Conservation (phyloP, 2,329 filamentous ascomycete species). For the Fusarium setosum region DNA sequence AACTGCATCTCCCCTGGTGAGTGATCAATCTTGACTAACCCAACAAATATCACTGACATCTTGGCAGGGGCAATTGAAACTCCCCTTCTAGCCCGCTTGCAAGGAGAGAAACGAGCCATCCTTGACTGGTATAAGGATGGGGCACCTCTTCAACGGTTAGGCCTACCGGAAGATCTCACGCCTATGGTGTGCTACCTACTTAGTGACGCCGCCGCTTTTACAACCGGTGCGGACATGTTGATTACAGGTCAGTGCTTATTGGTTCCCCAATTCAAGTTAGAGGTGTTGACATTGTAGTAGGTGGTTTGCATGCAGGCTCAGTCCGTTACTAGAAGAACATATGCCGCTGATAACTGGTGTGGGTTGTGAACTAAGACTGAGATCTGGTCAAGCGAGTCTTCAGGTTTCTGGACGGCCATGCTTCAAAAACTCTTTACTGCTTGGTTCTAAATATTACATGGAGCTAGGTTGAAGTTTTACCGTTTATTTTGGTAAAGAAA, state of each 20-base stretch:
- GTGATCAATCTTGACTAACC: neutral
- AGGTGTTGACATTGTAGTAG: neutral
- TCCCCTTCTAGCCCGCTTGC: neutral
- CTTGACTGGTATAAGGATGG: slow-evolving; percentile 1
- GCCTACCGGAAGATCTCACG: neutral
- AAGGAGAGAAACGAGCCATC: neutral
- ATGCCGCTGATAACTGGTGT: too few relatives aligned
- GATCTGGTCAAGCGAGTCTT: too few relatives aligned
- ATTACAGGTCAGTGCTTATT: neutral
- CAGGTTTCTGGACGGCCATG: too few relatives aligned
- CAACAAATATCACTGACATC: neutral
- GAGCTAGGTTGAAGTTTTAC: too few relatives aligned
- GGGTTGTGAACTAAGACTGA: too few relatives aligned
- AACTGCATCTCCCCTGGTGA: neutral
- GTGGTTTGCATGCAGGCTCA: neutral
- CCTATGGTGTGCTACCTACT: slow-evolving; percentile 1
- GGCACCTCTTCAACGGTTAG: neutral
- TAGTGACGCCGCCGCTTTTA: neutral
- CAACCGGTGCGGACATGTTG: slow-evolving; percentile 1
- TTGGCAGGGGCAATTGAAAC: neutral
- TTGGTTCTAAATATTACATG: too few relatives aligned
- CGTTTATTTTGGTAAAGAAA: too few relatives aligned
- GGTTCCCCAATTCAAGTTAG: neutral
- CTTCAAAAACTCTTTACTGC: too few relatives aligned
- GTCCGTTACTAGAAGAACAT: too few relatives aligned